Conservation (phyloP, 176 grass and related monocot species). For the Musa beccarii region DNA sequence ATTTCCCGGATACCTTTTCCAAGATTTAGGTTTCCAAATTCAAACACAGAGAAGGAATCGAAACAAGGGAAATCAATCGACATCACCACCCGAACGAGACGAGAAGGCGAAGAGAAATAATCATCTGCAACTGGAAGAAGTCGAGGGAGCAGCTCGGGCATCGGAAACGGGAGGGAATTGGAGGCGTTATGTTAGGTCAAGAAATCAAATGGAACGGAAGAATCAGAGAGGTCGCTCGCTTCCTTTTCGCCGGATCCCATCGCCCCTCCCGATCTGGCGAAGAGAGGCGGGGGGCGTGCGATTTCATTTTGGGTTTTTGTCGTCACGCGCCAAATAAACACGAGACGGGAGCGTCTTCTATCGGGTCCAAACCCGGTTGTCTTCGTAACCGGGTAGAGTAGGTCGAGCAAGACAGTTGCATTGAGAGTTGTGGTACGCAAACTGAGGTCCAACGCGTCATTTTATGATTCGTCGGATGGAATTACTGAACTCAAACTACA, state of each 20-base stretch:
- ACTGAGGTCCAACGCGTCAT: too few relatives aligned
- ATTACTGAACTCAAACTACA: too few relatives aligned
- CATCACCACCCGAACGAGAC: neutral
- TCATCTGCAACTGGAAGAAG: neutral
- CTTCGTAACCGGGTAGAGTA: too few relatives aligned
- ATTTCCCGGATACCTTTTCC: neutral
- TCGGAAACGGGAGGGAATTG: conserved; percentile 14
- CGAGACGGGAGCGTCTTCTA: too few relatives aligned
- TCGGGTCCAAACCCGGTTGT: too few relatives aligned
- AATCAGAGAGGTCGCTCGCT: neutral
- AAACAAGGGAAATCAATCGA: neutral
- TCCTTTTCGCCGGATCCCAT: neutral
- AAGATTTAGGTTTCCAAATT: neutral
- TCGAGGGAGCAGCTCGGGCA: conserved; percentile 5
- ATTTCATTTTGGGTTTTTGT: too few relatives aligned
- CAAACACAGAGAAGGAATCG: neutral
- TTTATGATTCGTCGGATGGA: too few relatives aligned
- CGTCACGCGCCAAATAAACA: too few relatives aligned
- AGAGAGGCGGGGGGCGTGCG: neutral
- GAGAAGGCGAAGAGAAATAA: neutral
- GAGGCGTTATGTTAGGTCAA: neutral
- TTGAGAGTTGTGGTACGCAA: too few relatives aligned
- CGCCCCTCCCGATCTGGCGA: neutral
- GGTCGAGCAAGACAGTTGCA: too few relatives aligned
- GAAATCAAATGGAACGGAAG: neutral